phyloP scores from a whole-genome alignment of 805 yeast species.

The Ogataea polymorpha region DNA sequence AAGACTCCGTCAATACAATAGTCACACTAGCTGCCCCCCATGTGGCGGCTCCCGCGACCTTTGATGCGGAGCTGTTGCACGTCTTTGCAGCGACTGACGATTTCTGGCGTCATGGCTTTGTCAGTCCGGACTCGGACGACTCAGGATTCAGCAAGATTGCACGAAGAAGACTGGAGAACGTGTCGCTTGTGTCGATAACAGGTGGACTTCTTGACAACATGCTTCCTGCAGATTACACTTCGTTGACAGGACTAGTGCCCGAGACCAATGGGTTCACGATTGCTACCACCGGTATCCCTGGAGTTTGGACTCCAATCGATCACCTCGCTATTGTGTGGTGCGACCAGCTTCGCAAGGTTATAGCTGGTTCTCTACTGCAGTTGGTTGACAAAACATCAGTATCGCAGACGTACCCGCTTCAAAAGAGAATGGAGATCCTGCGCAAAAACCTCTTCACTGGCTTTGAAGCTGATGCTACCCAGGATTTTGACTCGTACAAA shows the following conservation, averaged over 20 bases:
- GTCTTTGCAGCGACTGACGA: slow-evolving; percentile 71
- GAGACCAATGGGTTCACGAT: slow-evolving; percentile 75
- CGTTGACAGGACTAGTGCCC: slow-evolving; percentile 70
- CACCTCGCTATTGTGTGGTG: slow-evolving; percentile 98
- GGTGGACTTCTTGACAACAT: slow-evolving; percentile 81
- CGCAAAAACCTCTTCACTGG: slow-evolving; percentile 49
- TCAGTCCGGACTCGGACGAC: slow-evolving; percentile 17
- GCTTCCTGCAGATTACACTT: slow-evolving; percentile 87
- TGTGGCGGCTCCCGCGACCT: slow-evolving; percentile 86
- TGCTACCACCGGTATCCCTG: slow-evolving; percentile 81
- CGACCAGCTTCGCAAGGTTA: slow-evolving; percentile 67
- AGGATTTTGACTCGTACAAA: slow-evolving; percentile 26
- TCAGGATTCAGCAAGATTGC: slow-evolving; percentile 35
- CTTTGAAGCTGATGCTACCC: slow-evolving; percentile 43
- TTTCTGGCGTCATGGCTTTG: slow-evolving; percentile 72
- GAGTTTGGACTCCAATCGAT: slow-evolving; percentile 91
- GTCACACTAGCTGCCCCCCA: slow-evolving; percentile 90
- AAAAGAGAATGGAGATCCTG: slow-evolving; percentile 57
- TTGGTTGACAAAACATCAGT: slow-evolving; percentile 50
- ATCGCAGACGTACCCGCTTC: slow-evolving; percentile 49
- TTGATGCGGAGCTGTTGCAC: slow-evolving; percentile 81
- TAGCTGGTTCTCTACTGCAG: slow-evolving; percentile 59
- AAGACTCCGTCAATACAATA: slow-evolving; percentile 75
- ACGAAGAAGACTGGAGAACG: slow-evolving; percentile 45
- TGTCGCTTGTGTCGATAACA: slow-evolving; percentile 78